Conservation (phyloP, 768 basidiomycete species). For the Trametes cubensis region DNA sequence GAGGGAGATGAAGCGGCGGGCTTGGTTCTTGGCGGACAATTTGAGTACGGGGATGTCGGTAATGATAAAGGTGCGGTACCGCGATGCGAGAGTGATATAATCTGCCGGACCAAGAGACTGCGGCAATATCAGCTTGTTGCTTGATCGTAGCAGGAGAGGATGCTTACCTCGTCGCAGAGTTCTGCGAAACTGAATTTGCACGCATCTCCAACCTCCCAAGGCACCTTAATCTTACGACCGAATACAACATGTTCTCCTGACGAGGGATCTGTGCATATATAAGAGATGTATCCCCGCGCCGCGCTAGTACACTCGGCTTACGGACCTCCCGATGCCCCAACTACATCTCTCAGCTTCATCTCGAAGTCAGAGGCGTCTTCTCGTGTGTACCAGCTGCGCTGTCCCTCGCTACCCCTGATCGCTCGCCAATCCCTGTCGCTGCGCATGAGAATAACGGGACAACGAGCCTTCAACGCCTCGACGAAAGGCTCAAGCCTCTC, state of each 20-base stretch:
- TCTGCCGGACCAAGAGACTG: slow-evolving; percentile 58
- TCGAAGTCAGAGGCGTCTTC: slow-evolving; percentile 32
- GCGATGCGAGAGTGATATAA: slow-evolving; percentile 55
- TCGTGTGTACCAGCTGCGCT: slow-evolving; percentile 37
- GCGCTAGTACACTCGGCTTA: background rate
- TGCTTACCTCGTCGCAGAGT: slow-evolving; percentile 47
- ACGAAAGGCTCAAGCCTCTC: slow-evolving; percentile 61
- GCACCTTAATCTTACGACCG: slow-evolving; percentile 47
- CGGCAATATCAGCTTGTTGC: background rate
- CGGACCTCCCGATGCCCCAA: background rate
- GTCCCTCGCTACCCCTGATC: slow-evolving; percentile 25
- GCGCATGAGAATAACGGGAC: slow-evolving; percentile 51
- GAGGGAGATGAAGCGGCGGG: slow-evolving; percentile 59
- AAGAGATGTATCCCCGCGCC: background rate
- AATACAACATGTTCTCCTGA: slow-evolving; percentile 46
- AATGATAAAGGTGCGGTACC: slow-evolving; percentile 52
- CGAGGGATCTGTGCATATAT: slow-evolving; percentile 21
- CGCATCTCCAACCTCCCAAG: slow-evolving; percentile 43
- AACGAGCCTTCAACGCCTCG: slow-evolving; percentile 54
- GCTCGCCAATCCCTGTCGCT: slow-evolving; percentile 51
- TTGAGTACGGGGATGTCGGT: slow-evolving; percentile 52
- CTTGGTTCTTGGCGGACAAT: slow-evolving; percentile 58
- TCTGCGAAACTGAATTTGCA: slow-evolving; percentile 54
- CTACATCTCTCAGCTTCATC: background rate
- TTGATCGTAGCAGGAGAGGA: background rate